These are phyloP conservation scores for Plasmopara halstedii DNA, from an alignment of 352 stramenopile species.

Conservation along the genomic window DNA sequence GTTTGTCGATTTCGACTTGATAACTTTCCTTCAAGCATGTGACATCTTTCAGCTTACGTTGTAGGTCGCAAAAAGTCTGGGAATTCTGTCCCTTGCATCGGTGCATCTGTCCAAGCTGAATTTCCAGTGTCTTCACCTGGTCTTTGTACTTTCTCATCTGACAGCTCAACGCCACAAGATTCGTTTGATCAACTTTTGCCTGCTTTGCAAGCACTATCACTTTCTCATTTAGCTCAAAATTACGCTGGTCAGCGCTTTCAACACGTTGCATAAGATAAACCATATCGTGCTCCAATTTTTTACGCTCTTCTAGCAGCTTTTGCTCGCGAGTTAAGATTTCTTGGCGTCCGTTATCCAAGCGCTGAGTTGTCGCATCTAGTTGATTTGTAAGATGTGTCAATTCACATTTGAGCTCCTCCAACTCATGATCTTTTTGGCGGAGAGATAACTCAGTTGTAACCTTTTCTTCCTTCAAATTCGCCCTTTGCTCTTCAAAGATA, in stretches of 20 bases:
- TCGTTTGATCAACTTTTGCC: conserved; percentile 49
- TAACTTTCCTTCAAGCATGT: conserved; percentile 47
- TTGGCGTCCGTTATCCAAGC: conserved; percentile 22
- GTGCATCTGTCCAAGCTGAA: conserved; percentile 25
- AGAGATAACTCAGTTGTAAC: conserved; percentile 13
- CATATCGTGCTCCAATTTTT: conserved; percentile 48
- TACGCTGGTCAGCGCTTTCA: conserved; percentile 39
- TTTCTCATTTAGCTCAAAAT: conserved; percentile 54
- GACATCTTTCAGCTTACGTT: conserved; percentile 32
- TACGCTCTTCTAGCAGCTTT: conserved; percentile 50
- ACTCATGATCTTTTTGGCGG: conserved; percentile 21
- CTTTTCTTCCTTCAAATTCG: conserved; percentile 18
- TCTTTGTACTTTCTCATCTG: conserved; percentile 64
- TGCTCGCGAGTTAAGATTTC: conserved; percentile 40
- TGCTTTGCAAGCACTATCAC: conserved; percentile 46
- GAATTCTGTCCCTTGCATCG: conserved; percentile 21
- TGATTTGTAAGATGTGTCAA: conserved; percentile 22
- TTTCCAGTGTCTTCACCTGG: conserved; percentile 37
- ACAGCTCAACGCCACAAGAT: conserved; percentile 46
- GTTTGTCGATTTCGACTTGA: conserved; percentile 39
- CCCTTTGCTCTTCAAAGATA: conserved; percentile 20
- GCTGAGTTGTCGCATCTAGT: conserved; percentile 20
- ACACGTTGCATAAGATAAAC: conserved; percentile 43
- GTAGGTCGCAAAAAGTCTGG: conserved; percentile 26
- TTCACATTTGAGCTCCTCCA: conserved; percentile 16